A percentile compares a stretch with the other conserved stretches of the same genome.
Evolutionary conservation across 768 basidiomycete species (phyloP).

Genomic region (Mycena sanguinolenta): DNA sequence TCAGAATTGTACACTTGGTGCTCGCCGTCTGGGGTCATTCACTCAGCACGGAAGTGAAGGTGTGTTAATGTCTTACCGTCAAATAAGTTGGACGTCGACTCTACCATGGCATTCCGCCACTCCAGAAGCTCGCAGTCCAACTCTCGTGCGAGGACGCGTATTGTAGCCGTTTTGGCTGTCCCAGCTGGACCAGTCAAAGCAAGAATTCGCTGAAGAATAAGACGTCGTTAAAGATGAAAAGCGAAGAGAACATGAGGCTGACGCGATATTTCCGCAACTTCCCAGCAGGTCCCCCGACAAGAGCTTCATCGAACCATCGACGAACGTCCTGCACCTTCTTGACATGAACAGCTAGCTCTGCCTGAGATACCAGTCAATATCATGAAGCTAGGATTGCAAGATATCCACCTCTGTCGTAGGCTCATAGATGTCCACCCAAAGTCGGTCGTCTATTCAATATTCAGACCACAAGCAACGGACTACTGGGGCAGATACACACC

Average conservation of each 20-base stretch:
- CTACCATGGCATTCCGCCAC: constrained; percentile 82
- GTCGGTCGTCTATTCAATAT: constrained; percentile 49
- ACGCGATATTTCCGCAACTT: constrained; percentile 83
- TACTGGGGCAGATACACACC: not conserved
- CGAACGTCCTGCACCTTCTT: constrained; percentile 85
- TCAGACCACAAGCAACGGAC: not conserved
- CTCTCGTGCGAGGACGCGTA: constrained; percentile 81
- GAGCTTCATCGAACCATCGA: constrained; percentile 80
- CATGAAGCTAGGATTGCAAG: not conserved
- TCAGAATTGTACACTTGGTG: constrained; percentile 41
- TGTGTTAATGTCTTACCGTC: constrained; percentile 28
- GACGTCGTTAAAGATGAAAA: not conserved
- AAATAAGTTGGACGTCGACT: constrained; percentile 49
- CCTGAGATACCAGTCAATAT: constrained; percentile 52
- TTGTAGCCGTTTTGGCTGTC: constrained; percentile 88
- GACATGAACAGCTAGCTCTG: constrained; percentile 83
- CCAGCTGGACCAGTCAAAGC: constrained; percentile 91
- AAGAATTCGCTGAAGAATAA: constrained; percentile 75
- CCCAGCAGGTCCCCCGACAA: constrained; percentile 74
- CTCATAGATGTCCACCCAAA: constrained; percentile 78
- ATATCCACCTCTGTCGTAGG: constrained; percentile 66
- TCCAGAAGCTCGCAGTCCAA: constrained; percentile 86
- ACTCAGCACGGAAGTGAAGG: not conserved
- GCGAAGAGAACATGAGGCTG: constrained; percentile 41
- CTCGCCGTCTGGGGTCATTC: constrained; percentile 10